Percentiles rank a stretch among this genome's conserved stretches.
Evolutionary conservation across 2,329 filamentous ascomycete genomes (phyloP).

Genomic region (Cercospora zeae-maydis): DNA sequence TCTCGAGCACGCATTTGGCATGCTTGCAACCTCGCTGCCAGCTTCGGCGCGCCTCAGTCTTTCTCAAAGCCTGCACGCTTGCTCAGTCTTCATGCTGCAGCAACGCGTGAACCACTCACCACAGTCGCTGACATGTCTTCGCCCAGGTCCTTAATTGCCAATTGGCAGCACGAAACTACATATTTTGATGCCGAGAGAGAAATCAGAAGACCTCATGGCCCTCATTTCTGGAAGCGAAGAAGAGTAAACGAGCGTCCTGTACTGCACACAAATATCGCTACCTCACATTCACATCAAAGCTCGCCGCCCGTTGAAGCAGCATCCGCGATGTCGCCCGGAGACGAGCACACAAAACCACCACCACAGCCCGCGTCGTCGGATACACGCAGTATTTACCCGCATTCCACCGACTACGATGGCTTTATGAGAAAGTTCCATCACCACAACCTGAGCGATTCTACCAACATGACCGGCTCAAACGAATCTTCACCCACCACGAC

Average conservation of each 20-base stretch:
- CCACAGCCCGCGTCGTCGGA: constrained; percentile 22
- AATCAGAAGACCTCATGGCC: constrained; percentile 23
- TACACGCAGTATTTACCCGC: constrained; percentile 7
- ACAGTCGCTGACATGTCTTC: constrained; percentile 28
- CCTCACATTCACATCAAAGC: not conserved
- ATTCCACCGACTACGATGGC: constrained; percentile 28
- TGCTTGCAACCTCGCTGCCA: constrained; percentile 7
- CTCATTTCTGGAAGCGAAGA: constrained; percentile 28
- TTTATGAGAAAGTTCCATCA: constrained; percentile 51
- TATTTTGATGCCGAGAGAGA: constrained; percentile 14
- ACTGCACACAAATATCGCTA: not conserved
- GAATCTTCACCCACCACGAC: constrained; percentile 96
- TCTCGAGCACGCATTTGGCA: constrained; percentile 13
- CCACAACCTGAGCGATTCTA: constrained; percentile 74
- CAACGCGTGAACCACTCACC: not conserved
- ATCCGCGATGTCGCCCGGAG: constrained; percentile 28
- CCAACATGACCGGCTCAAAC: constrained; percentile 74
- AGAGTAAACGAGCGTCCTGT: constrained; percentile 29
- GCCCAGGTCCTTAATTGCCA: constrained; percentile 31
- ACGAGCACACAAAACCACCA: constrained; percentile 27
- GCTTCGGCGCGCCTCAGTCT: not conserved
- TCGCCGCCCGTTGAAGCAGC: constrained; percentile 1
- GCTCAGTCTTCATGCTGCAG: not conserved
- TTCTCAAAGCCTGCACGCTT: constrained; percentile 2
- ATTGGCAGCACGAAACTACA: constrained; percentile 24